These are phyloP conservation scores for Metschnikowia bowlesiae DNA, from an alignment of 805 yeast genomes.

Conservation along the genomic window DNA sequence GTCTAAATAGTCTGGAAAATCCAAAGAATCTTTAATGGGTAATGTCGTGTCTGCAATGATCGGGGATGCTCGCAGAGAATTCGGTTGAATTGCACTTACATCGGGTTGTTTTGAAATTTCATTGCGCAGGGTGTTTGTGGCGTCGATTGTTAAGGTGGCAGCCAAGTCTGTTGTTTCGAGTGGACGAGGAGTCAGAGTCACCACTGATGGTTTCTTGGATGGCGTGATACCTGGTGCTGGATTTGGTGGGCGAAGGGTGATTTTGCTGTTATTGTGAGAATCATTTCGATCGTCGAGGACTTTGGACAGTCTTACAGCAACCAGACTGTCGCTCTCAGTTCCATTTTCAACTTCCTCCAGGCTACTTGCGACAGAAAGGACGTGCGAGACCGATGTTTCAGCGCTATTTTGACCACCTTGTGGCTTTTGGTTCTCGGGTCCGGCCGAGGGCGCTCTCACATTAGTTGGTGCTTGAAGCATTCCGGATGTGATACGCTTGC, in stretches of 20 bases:
- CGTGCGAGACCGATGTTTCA: background rate
- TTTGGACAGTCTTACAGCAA: constrained; percentile 6
- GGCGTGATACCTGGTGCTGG: constrained; percentile 5
- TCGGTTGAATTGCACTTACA: background rate
- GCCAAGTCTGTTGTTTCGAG: background rate
- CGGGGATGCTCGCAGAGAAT: background rate
- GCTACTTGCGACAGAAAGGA: background rate
- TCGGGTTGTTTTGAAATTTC: background rate
- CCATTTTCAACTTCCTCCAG: constrained; percentile 11
- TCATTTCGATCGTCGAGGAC: background rate
- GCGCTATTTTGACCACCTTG: background rate
- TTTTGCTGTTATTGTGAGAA: background rate
- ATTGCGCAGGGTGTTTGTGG: background rate
- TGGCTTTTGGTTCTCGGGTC: background rate
- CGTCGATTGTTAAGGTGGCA: background rate
- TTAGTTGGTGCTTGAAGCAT: constrained; percentile 32
- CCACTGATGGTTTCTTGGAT: constrained; percentile 7
- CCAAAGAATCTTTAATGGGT: background rate
- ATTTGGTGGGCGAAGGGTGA: constrained; percentile 6
- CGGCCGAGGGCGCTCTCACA: background rate
- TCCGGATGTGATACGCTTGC: constrained; percentile 36
- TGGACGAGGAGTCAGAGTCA: constrained; percentile 13
- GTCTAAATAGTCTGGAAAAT: background rate
- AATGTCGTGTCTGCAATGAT: background rate
- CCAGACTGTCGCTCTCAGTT: constrained; percentile 11